Evolutionary conservation across 2,329 filamentous ascomycete species (phyloP).

Genomic region (Daldinia sp.): DNA sequence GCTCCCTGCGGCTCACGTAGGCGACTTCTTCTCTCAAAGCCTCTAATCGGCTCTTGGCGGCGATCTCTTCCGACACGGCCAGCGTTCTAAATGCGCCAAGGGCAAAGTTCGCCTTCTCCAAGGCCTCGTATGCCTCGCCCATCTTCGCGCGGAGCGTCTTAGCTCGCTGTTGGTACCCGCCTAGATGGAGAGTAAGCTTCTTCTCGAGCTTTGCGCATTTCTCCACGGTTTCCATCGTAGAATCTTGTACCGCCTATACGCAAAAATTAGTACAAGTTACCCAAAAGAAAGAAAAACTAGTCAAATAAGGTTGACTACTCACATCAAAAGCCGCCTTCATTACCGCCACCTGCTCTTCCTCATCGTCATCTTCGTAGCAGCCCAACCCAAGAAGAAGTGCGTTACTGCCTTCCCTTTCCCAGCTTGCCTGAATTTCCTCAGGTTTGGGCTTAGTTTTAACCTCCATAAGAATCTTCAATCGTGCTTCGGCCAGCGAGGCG

Average conservation of each 20-base stretch:
- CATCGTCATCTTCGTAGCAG: slow-evolving; percentile 79
- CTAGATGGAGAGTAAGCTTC: slow-evolving; percentile 86
- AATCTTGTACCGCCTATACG: slow-evolving; percentile 71
- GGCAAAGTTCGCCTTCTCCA: slow-evolving; percentile 76
- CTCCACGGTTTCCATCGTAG: slow-evolving; percentile 77
- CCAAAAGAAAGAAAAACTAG: no score
- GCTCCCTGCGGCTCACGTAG: slow-evolving; percentile 80
- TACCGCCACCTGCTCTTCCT: slow-evolving; percentile 69
- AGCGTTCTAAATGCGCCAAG: slow-evolving; percentile 78
- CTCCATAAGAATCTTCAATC: slow-evolving; percentile 79
- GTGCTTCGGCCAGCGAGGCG: slow-evolving; percentile 74
- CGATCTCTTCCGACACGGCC: slow-evolving; percentile 80
- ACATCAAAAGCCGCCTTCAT: slow-evolving; percentile 79
- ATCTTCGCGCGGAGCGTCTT: slow-evolving; percentile 85
- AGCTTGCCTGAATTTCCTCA: slow-evolving; percentile 62
- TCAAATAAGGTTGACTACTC: slow-evolving; percentile 47
- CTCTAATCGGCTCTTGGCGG: slow-evolving; percentile 75
- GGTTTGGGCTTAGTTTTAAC: slow-evolving; percentile 59
- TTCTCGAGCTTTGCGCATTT: slow-evolving; percentile 89
- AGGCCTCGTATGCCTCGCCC: slow-evolving; percentile 73
- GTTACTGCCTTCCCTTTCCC: slow-evolving; percentile 61
- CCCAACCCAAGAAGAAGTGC: slow-evolving; percentile 79
- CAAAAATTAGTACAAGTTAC: slow-evolving; percentile 17
- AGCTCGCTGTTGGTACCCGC: slow-evolving; percentile 88
- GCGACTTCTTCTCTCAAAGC: slow-evolving; percentile 82